Evolutionary conservation across 352 stramenopile species (phyloP).

Genomic region (Globisporangium sylvaticum): DNA sequence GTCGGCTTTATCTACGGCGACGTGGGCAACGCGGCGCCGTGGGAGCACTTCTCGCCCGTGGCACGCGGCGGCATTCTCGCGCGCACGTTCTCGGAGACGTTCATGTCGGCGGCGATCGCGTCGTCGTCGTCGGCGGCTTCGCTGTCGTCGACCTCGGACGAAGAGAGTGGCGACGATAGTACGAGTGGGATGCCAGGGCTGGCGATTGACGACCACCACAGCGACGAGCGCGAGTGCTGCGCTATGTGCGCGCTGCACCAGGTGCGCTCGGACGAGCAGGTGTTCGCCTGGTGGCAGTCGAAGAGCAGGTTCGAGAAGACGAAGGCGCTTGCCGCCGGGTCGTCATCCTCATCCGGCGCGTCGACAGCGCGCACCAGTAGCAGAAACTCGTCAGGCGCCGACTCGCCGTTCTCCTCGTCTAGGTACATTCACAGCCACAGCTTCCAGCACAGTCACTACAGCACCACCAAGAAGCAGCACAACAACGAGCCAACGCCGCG

Average conservation of each 20-base stretch:
- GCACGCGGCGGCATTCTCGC: conserved; percentile 3
- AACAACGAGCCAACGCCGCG: background rate
- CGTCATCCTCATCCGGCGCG: background rate
- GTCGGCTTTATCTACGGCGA: conserved; percentile 25
- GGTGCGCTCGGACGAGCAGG: conserved; percentile 9
- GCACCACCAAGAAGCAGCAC: background rate
- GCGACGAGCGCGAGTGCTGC: conserved; percentile 9
- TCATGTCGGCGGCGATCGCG: background rate
- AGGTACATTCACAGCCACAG: background rate
- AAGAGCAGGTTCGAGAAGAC: conserved; percentile 10
- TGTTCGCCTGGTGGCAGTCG: conserved; percentile 8
- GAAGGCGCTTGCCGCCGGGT: background rate
- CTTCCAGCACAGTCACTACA: background rate
- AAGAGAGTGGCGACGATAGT: background rate
- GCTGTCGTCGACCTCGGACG: conserved; percentile 7
- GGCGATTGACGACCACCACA: background rate
- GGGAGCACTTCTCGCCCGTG: conserved; percentile 9
- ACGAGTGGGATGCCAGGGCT: background rate
- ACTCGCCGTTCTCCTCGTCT: conserved; percentile 1
- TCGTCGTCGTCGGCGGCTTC: background rate
- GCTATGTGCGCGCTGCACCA: conserved; percentile 11
- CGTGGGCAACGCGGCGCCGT: conserved; percentile 2
- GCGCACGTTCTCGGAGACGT: conserved; percentile 12
- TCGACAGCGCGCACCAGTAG: background rate
- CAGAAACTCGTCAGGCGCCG: background rate